Evolutionary conservation across 1,139 yeast species (phyloP).

Genomic region (Candida anutae): DNA sequence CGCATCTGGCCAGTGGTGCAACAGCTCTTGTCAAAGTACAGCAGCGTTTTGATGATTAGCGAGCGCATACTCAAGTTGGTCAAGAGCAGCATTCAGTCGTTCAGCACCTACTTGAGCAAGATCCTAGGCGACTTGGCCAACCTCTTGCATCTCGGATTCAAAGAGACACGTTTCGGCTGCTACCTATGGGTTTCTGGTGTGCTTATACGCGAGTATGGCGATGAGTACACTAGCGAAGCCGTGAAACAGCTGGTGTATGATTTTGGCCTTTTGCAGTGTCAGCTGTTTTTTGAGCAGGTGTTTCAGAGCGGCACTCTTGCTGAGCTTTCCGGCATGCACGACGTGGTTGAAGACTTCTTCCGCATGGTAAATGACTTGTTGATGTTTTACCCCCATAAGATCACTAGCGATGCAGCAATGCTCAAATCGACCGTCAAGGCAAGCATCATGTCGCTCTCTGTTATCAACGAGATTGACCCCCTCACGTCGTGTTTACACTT

Average conservation of each 20-base stretch:
- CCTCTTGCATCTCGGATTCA: slow-evolving; percentile 60
- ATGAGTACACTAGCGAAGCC: slow-evolving; percentile 37
- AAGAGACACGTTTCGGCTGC: slow-evolving; percentile 65
- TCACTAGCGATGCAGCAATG: slow-evolving; percentile 49
- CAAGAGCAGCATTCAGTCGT: slow-evolving; percentile 60
- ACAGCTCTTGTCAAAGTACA: slow-evolving; percentile 44
- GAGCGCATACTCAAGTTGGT: slow-evolving; percentile 70
- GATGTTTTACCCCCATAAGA: slow-evolving; percentile 67
- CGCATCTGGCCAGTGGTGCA: slow-evolving; percentile 52
- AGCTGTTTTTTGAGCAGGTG: slow-evolving; percentile 28
- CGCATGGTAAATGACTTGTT: slow-evolving; percentile 74
- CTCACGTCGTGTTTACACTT: slow-evolving; percentile 65
- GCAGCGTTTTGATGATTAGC: slow-evolving; percentile 51
- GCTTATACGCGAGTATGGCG: slow-evolving; percentile 70
- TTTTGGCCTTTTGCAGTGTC: slow-evolving; percentile 43
- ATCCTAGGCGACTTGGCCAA: slow-evolving; percentile 59
- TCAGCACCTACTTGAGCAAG: slow-evolving; percentile 54
- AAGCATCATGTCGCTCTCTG: slow-evolving; percentile 46
- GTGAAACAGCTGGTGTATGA: slow-evolving; percentile 36
- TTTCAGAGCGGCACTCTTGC: slow-evolving; percentile 16
- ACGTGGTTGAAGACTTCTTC: slow-evolving; percentile 82
- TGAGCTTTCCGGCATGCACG: slow-evolving; percentile 46
- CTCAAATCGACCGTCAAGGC: slow-evolving; percentile 54
- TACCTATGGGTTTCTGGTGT: slow-evolving; percentile 89
- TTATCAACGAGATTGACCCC: slow-evolving; percentile 64